phyloP scores from a whole-genome alignment of 1,139 yeast species.

The Meyerozyma guilliermondii region DNA sequence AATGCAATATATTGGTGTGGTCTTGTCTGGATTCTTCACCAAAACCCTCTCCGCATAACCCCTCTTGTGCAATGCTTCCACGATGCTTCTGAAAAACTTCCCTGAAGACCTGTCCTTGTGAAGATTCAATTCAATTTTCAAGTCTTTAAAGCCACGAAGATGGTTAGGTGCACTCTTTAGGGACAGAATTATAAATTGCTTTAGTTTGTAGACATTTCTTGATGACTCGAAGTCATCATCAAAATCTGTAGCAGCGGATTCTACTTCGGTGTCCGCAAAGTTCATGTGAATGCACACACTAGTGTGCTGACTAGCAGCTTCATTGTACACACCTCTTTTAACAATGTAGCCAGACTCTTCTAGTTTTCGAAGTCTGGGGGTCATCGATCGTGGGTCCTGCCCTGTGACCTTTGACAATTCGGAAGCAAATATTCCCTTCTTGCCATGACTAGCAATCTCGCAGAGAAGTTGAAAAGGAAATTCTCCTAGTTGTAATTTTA shows the following conservation, averaged over 20 bases:
- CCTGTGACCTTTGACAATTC: constrained; percentile 51
- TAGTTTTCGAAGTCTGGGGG: constrained; percentile 54
- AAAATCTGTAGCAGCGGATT: constrained; percentile 6
- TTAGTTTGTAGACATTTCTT: constrained; percentile 27
- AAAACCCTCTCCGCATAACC: constrained; percentile 56
- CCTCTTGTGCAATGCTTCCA: constrained; percentile 43
- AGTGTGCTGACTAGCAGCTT: constrained; percentile 42
- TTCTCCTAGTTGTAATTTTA: constrained; percentile 33
- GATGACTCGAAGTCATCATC: constrained; percentile 23
- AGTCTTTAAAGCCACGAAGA: constrained; percentile 60
- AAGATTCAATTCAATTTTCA: constrained; percentile 57
- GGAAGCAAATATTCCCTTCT: constrained; percentile 53
- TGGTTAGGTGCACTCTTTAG: constrained; percentile 64
- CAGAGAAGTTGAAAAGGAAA: constrained; percentile 37
- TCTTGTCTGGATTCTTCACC: constrained; percentile 48
- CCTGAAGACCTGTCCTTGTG: constrained; percentile 39
- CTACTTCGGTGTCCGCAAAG: constrained; percentile 24
- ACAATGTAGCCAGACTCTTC: constrained; percentile 45
- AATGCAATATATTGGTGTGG: constrained; percentile 51
- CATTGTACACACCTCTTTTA: constrained; percentile 34
- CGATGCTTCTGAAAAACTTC: constrained; percentile 48
- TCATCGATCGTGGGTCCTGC: constrained; percentile 70
- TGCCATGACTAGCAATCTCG: constrained; percentile 51
- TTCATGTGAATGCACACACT: constrained; percentile 42
- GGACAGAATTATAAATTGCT: constrained; percentile 43